These are phyloP conservation scores for Zygosaccharomyces pseudobailii DNA, from an alignment of 1,139 yeast species.

Conservation along the genomic window DNA sequence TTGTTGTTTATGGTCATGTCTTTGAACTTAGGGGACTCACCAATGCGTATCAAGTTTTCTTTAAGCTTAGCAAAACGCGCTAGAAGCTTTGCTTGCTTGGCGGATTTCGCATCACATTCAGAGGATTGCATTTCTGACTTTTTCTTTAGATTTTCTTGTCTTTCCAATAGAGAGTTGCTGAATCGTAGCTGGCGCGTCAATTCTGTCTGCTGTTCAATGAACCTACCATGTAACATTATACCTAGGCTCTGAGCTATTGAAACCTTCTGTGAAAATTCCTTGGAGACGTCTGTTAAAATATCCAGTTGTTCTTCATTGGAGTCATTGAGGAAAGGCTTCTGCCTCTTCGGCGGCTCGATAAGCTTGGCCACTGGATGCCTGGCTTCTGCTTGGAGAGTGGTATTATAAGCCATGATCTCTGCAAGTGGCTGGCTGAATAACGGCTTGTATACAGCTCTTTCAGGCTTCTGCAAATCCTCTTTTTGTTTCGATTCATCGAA, in stretches of 20 bases:
- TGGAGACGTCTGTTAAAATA: slow-evolving; percentile 23
- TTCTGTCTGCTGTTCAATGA: slow-evolving; percentile 34
- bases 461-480: neutral
- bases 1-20: slow-evolving; percentile 36
- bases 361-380: slow-evolving; percentile 14
- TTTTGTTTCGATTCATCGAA: neutral
- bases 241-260: slow-evolving; percentile 25
- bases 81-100: slow-evolving; percentile 35
- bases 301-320: slow-evolving; percentile 28
- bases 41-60: slow-evolving; percentile 24
- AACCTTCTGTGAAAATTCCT: slow-evolving; percentile 20
- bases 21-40: slow-evolving; percentile 16
- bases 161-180: slow-evolving; percentile 17
- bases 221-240: slow-evolving; percentile 30
- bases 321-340: slow-evolving; percentile 19
- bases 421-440: slow-evolving; percentile 21
- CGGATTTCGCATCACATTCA: slow-evolving; percentile 14
- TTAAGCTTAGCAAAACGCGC: slow-evolving; percentile 34
- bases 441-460: slow-evolving; percentile 1
- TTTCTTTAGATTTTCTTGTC: slow-evolving; percentile 8
- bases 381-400: slow-evolving; percentile 14
- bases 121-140: slow-evolving; percentile 7
- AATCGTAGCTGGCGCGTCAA: slow-evolving; percentile 38
- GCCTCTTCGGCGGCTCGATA: slow-evolving; percentile 23
- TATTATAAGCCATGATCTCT: slow-evolving; percentile 21